Base-by-base conservation (phyloP, 345 rosid genomes). In the Murraya paniculata region DNA sequence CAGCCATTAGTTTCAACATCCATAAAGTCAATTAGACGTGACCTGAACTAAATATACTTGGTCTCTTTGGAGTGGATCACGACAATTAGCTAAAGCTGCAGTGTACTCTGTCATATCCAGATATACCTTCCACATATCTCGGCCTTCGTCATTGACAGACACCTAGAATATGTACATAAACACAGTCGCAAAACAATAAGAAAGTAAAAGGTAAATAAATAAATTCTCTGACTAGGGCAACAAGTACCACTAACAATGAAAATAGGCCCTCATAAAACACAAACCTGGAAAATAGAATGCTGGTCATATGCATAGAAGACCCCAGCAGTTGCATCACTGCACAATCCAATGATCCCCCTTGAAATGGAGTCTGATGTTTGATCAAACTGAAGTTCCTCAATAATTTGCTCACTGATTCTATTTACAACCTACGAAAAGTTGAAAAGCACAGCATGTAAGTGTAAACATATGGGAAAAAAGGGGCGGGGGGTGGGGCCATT, bases 101-200 rank as follows among this genome's bases (percentile, higher is more conserved):
- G 98, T 94, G 86, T 89, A 96, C 77, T 88, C 98, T 82, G 90
- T 96, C 92, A 96, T 87, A 87, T 94, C 93, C 79, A 94, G 89
- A 85, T 96, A 91, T 74, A 96, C 98, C 91, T 91, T 96, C 99
- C 99, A 96, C 99, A 96, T 96, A 85, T 94, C 98, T 72, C 97
- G 90, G 71, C 91, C 93, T 91, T 96, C 99, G 30, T 96, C 99
- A 84, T 84, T 87, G 74, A 96, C 95, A 76, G 99, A 94, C 56
- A 96, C 98, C 99, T 96, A 81, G 3, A 82, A 81, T 58, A 75
- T 83, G 72, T 77, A 78, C 76, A 74, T 65, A 76, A 62, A 41
- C 11, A 21, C 77, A 64, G 75, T 27, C 25, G 38, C 31, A 61
- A 30, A 77, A 53, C 57, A 53, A 53, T 53, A 53, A 53, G 22